Conservation (phyloP, 2,329 filamentous ascomycete genomes). For the Cladobotryum mycophilum region DNA sequence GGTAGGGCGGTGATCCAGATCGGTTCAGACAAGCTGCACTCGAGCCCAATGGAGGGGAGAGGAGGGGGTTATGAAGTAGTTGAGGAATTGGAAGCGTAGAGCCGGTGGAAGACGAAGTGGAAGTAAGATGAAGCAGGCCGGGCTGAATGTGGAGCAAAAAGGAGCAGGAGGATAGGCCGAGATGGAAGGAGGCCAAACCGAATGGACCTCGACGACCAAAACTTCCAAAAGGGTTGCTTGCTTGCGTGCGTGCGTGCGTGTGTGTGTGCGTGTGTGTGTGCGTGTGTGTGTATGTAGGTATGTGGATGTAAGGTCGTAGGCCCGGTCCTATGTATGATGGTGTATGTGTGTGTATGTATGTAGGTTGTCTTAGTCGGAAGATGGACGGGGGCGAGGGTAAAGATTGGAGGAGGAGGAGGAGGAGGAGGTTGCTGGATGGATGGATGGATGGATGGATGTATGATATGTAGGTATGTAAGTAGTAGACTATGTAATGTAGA, state of each 20-base stretch:
- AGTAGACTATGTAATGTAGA: neutral
- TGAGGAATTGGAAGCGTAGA: slow-evolving; percentile 14
- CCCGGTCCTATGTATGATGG: neutral
- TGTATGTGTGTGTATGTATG: neutral
- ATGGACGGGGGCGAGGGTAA: neutral
- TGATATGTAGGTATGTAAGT: slow-evolving; percentile 1
- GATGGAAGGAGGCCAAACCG: slow-evolving; percentile 1
- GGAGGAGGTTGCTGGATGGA: neutral
- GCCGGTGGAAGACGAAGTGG: slow-evolving; percentile 16
- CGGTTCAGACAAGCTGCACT: slow-evolving; percentile 39
- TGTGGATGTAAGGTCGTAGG: neutral
- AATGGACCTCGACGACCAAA: slow-evolving; percentile 13
- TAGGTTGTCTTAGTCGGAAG: neutral
- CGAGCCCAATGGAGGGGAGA: slow-evolving; percentile 44
- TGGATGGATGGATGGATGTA: neutral
- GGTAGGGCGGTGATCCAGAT: slow-evolving; percentile 7
- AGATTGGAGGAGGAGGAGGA: too few species aligned
- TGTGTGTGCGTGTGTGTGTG: neutral
- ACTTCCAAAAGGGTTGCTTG: slow-evolving; percentile 6
- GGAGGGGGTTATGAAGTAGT: slow-evolving; percentile 13
- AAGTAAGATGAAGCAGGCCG: slow-evolving; percentile 18
- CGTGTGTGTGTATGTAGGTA: neutral
- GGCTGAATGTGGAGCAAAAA: neutral
- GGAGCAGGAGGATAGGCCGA: slow-evolving; percentile 20
- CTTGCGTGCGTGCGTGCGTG: slow-evolving; percentile 9